Conservation (phyloP, 805 yeast species). For the Metschnikowia baotianmanensis region DNA sequence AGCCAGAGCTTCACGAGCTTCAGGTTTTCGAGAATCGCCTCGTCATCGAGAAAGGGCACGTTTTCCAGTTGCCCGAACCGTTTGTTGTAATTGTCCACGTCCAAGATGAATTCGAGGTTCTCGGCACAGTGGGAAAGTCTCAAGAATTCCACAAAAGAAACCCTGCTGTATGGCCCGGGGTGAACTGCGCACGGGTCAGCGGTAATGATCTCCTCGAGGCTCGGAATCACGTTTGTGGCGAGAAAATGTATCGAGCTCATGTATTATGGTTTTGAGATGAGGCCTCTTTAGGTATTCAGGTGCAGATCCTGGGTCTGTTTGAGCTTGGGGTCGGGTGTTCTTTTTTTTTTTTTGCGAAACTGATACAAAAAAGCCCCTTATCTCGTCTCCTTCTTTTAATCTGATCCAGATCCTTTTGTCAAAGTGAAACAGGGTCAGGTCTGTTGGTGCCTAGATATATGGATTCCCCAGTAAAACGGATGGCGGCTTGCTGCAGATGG, state of each 20-base stretch:
- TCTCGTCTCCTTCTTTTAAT: no score
- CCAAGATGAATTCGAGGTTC: constrained; percentile 34
- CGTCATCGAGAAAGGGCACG: constrained; percentile 12
- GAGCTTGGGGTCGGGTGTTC: no score
- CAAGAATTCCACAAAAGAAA: constrained; percentile 27
- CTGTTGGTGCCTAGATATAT: no score
- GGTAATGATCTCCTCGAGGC: constrained; percentile 21
- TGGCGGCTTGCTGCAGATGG: no score
- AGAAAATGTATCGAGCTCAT: constrained; percentile 17
- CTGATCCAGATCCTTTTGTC: no score
- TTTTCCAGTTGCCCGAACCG: constrained; percentile 8
- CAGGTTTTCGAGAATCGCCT: constrained; percentile 9
- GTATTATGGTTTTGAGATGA: neutral
- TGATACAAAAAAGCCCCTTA: no score
- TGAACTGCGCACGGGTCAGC: constrained; percentile 6
- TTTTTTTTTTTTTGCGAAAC: no score
- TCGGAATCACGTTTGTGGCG: constrained; percentile 16
- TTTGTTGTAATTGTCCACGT: constrained; percentile 20
- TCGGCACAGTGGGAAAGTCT: constrained; percentile 34
- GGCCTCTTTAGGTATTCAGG: neutral
- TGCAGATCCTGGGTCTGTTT: no score
- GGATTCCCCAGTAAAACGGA: no score
- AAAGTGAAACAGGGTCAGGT: no score
- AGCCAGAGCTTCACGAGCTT: constrained; percentile 24
- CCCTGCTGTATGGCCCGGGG: constrained; percentile 19